Evolutionary conservation across 2,329 filamentous ascomycete species (phyloP).

Genomic region (Cladosporium sp.): DNA sequence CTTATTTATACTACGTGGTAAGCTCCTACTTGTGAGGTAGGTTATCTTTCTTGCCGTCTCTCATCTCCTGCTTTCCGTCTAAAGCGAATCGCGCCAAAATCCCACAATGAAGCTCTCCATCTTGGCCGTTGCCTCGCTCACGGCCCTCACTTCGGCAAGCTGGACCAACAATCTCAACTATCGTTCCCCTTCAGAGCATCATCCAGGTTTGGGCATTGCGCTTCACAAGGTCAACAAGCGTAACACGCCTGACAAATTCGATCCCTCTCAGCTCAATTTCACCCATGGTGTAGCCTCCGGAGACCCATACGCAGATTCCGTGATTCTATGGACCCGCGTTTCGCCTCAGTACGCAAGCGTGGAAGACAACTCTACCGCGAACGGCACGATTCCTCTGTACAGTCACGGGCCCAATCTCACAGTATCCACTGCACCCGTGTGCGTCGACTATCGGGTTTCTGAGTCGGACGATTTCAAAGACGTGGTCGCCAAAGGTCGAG

Average conservation of each 20-base stretch:
- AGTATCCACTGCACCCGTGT: conserved; percentile 57
- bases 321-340: conserved; percentile 40
- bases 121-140: conserved; percentile 16
- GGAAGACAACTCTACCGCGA: conserved; percentile 47
- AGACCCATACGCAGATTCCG: conserved; percentile 41
- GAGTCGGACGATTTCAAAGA: conserved; percentile 43
- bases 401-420: conserved; percentile 50
- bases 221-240: conserved; percentile 57
- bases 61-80: neutral
- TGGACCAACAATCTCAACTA: conserved; percentile 56
- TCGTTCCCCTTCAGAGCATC: conserved; percentile 60
- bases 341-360: conserved; percentile 39
- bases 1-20: neutral
- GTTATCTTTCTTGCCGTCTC: neutral
- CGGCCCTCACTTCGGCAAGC: conserved; percentile 23
- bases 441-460: conserved; percentile 61
- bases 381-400: conserved; percentile 50
- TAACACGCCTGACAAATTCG: conserved; percentile 42
- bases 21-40: too few species aligned
- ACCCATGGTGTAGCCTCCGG: conserved; percentile 50
- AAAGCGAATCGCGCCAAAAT: neutral
- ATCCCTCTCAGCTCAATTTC: conserved; percentile 52
- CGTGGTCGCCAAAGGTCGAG: conserved; percentile 53
- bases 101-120: conserved; percentile 18
- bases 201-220: conserved; percentile 59